Evolutionary conservation across 371 early-diverging fungal species (phyloP).

Genomic region (Mucor velutinosus): DNA sequence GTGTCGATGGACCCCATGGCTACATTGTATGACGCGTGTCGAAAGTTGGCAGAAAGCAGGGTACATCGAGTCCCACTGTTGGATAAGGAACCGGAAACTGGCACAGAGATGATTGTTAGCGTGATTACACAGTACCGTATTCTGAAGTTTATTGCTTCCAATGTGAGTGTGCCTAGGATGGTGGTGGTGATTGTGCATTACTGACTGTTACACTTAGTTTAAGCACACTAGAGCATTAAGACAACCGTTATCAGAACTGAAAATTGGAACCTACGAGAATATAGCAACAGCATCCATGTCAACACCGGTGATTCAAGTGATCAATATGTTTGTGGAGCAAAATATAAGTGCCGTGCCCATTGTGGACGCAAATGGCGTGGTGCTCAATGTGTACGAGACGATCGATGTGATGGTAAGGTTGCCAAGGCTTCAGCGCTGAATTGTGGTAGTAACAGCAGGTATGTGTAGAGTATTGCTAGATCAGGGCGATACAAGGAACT

Average conservation of each 20-base stretch:
- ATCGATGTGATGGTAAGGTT: slow-evolving; percentile 88
- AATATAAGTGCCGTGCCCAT: slow-evolving; percentile 92
- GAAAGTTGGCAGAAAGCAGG: slow-evolving; percentile 73
- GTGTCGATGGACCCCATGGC: slow-evolving; percentile 81
- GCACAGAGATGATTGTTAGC: slow-evolving; percentile 86
- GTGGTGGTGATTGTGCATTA: background rate
- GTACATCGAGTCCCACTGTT: slow-evolving; percentile 88
- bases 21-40: slow-evolving; percentile 82
- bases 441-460: background rate
- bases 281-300: slow-evolving; percentile 77
- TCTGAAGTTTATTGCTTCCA: slow-evolving; percentile 16
- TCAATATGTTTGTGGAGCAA: slow-evolving; percentile 85
- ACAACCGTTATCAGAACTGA: slow-evolving; percentile 65
- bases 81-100: slow-evolving; percentile 74
- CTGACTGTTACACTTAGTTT: slow-evolving; percentile 33
- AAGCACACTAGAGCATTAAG: slow-evolving; percentile 59
- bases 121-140: slow-evolving; percentile 88
- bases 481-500: slow-evolving; percentile 63
- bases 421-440: background rate
- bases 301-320: slow-evolving; percentile 84
- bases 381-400: slow-evolving; percentile 93
- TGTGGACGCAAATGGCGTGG: slow-evolving; percentile 81
- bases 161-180: background rate
- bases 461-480: slow-evolving; percentile 48
- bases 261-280: slow-evolving; percentile 85